A percentile compares a stretch with the other conserved stretches of the same genome.
Evolutionary conservation across 2,329 filamentous ascomycete genomes (phyloP).

Genomic region (Cryphonectria naterciae): DNA sequence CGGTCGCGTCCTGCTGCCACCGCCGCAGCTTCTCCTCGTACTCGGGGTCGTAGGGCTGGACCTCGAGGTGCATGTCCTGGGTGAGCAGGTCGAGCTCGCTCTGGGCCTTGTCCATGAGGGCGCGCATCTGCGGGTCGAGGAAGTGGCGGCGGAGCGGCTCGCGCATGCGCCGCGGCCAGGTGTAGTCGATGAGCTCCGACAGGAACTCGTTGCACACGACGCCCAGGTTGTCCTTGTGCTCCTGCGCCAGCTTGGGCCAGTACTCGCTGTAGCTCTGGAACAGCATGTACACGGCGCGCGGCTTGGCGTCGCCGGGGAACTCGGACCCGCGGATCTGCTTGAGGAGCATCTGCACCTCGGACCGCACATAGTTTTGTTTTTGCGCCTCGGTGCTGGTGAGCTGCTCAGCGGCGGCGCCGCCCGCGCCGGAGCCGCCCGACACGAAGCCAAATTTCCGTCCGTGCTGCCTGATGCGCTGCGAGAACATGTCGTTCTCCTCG

Average conservation of each 20-base stretch:
- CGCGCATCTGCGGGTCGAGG: conserved; percentile 53
- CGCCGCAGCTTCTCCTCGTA: conserved; percentile 54
- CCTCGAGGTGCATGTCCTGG: conserved; percentile 56
- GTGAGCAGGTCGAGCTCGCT: conserved; percentile 50
- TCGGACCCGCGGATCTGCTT: conserved; percentile 57
- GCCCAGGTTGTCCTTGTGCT: conserved; percentile 58
- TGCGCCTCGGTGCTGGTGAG: conserved; percentile 33
- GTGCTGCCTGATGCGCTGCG: conserved; percentile 52
- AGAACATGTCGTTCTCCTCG: conserved; percentile 57
- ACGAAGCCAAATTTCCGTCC: conserved; percentile 54
- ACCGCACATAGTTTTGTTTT: conserved; percentile 53
- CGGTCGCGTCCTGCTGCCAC: conserved; percentile 50
- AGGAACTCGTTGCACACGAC: conserved; percentile 60
- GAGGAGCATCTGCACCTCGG: conserved; percentile 54
- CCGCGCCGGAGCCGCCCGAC: conserved; percentile 29
- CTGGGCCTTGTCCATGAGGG: conserved; percentile 51
- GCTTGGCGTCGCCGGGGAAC: conserved; percentile 57
- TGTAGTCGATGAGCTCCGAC: conserved; percentile 53
- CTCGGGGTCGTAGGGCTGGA: conserved; percentile 58
- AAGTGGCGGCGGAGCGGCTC: conserved; percentile 54
- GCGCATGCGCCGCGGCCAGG: conserved; percentile 56
- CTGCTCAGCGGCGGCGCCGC: conserved; percentile 33
- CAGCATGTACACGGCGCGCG: conserved; percentile 56
- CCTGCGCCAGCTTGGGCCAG: conserved; percentile 56
- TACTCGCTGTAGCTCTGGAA: conserved; percentile 58